Base-by-base conservation (phyloP, 331 rosid species). In the Malus hybrid region DNA sequence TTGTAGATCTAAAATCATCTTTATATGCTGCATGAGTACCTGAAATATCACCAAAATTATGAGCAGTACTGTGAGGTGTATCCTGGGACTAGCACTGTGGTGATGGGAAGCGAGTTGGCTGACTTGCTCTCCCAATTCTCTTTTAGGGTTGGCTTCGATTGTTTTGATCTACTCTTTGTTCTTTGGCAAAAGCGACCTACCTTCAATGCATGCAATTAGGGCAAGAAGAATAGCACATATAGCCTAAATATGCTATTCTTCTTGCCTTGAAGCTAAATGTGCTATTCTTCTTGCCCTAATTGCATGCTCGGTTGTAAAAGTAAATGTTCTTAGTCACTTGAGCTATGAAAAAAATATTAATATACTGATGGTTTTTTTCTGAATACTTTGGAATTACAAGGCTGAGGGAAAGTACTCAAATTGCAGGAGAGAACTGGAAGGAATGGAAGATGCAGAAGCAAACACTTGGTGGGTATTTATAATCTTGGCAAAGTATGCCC, bases 181-280 rank as follows among this genome's bases (percentile, higher is more conserved):
- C 46, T 30, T 36, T 20, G 52, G 29, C 32, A n/a, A 71, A 56
- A 71, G 56, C 16, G 52, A 50, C 52, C 81, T 71, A 18, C 72
- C 68, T 18, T 64, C 72, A 26, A 71, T 30, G 53, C 71, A 77
- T 13, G 63, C 58, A 50, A 78, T 24, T 20, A 78, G 75, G 2
- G 72, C 53, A 64, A 78, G 42, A 53, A 78, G 34, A 50, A 52
- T 24, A 63, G 50, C 58, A 71, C 58, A 78, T 64, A 63, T 71
- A 71, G 29, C 10, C 42, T 36, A 7, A 36, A 36, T 7, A 3
- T 36, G 42, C 44, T 36, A 9, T 36, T 39, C 44, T 39, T 39
- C 44, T 39, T 39, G 12, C 44, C 44, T 0, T 39, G 44, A 9
- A 9, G 44, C 44, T 71, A 72, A 72, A 65, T 78, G 61, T 71